Conservation (phyloP, 2,329 filamentous ascomycete genomes). For the Bertia moriformis region DNA sequence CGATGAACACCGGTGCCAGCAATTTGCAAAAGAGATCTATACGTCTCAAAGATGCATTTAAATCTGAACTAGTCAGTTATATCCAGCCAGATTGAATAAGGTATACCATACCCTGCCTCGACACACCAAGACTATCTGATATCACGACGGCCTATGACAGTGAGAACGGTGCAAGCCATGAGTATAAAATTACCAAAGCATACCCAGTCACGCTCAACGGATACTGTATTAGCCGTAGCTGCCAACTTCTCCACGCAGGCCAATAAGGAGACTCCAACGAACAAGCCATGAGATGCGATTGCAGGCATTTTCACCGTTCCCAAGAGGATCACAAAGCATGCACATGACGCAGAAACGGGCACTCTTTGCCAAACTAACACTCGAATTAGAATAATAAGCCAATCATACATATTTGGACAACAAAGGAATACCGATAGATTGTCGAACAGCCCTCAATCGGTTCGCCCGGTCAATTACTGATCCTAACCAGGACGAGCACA, state of each 20-base stretch:
- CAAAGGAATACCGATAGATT: conserved; percentile 10
- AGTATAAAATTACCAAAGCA: neutral
- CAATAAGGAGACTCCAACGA: conserved; percentile 27
- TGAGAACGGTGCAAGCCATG: conserved; percentile 3
- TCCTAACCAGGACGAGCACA: conserved; percentile 44
- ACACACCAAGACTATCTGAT: conserved; percentile 3
- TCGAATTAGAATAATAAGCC: neutral
- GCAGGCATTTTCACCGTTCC: conserved; percentile 27
- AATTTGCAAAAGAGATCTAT: conserved; percentile 46
- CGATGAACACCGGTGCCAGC: conserved; percentile 32
- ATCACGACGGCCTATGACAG: conserved; percentile 2
- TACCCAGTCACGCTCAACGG: conserved; percentile 58
- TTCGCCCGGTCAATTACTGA: conserved; percentile 38
- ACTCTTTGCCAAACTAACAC: neutral
- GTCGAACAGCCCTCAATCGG: conserved; percentile 28
- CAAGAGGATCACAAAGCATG: conserved; percentile 17
- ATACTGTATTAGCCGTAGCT: conserved; percentile 48
- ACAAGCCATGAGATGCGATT: conserved; percentile 12
- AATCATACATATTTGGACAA: neutral
- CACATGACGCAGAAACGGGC: conserved; percentile 2
- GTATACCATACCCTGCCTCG: neutral
- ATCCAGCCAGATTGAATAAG: neutral
- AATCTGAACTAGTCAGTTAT: conserved; percentile 9
- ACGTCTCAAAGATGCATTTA: conserved; percentile 43
- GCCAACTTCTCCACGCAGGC: conserved; percentile 57